phyloP scores from a whole-genome alignment of 805 yeast genomes.

The Metschnikowia corniflorae region DNA sequence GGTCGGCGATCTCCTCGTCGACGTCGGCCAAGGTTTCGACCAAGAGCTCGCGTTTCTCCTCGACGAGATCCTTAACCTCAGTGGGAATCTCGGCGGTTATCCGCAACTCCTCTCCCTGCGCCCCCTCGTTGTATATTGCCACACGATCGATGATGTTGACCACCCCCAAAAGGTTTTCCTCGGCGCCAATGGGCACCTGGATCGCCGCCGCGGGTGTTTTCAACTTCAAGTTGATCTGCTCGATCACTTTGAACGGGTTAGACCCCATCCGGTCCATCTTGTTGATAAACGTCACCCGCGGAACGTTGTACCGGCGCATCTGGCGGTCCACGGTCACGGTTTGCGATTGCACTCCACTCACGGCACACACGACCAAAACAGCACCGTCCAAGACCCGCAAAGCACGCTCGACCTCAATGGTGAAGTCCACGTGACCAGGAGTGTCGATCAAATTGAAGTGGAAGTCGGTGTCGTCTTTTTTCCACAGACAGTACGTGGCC shows the following conservation, averaged over 20 bases:
- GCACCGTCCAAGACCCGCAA: conserved; percentile 97
- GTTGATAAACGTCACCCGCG: conserved; percentile 92
- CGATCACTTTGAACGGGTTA: conserved; percentile 92
- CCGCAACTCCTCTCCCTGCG: conserved; percentile 80
- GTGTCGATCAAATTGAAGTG: conserved; percentile 96
- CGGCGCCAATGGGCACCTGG: conserved; percentile 97
- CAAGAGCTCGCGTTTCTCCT: conserved; percentile 80
- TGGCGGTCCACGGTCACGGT: conserved; percentile 98
- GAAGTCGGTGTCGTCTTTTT: conserved; percentile 60
- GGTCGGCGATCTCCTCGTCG: conserved; percentile 94
- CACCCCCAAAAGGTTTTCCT: conserved; percentile 77
- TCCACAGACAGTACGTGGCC: conserved; percentile 98
- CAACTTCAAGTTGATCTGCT: conserved; percentile 81
- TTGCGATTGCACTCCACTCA: conserved; percentile 96
- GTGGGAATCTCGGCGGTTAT: conserved; percentile 64
- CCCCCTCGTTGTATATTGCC: conserved; percentile 84
- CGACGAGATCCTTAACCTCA: conserved; percentile 75
- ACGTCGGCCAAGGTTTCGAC: conserved; percentile 97
- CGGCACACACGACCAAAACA: conserved; percentile 96
- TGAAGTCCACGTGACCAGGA: conserved; percentile 98
- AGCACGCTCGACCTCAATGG: conserved; percentile 99
- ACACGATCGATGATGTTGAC: conserved; percentile 88
- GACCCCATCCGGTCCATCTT: conserved; percentile 99
- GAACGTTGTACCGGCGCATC: conserved; percentile 97
- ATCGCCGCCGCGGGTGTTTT: conserved; percentile 95